Evolutionary conservation across 2,329 filamentous ascomycete species (phyloP), one percentile per base, ranked within the genome.

Genomic region (Exophiala lecanii-corni): DNA sequence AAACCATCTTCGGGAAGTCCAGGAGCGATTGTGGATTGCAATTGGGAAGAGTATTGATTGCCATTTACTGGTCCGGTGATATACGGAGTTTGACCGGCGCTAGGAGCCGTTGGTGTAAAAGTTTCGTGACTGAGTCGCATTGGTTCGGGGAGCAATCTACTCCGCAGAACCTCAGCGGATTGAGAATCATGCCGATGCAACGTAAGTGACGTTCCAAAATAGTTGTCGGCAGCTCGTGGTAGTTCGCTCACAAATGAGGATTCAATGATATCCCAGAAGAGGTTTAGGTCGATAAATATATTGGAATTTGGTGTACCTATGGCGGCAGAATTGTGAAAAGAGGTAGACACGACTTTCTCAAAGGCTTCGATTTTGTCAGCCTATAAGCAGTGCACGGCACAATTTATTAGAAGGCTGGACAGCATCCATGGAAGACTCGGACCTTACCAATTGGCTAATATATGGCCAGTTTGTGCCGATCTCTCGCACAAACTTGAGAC

Each of bases 251-350:
- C 65, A 6, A 65, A 68, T 1, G 67, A 66, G 39, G 70, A 71
- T 53, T 73, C 70, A 1, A 73, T 59, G 9, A 73, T 69, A 44
- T 72, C 69, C 64, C 70, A 73, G 52, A 73, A 72, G 16, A 66
- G 61, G 3, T 65, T 67, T 0, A 73, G 61, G 39, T 73, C 69
- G 26, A 72, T 71, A 2, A 70, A 57, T 5, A 69, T 59, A 32
- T 34, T 45, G 15, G 32, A 30, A 25, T 50, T 33, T n/a, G 42
- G 39, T 5, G 34, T 58, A 26, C 60, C 61, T 49, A 63, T 54
- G 20, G 59, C 49, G 44, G 62, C 47, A 35, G 63, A 50, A 39
- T 63, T 62, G 28, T 63, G 62, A 41, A 70, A 70, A 2, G 68
- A 67, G 13, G 62, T 59, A 7, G 69, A 68, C 33, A 73, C 69